phyloP scores from a whole-genome alignment of 140 eudicot genomes.

The Cichorium intybus region DNA sequence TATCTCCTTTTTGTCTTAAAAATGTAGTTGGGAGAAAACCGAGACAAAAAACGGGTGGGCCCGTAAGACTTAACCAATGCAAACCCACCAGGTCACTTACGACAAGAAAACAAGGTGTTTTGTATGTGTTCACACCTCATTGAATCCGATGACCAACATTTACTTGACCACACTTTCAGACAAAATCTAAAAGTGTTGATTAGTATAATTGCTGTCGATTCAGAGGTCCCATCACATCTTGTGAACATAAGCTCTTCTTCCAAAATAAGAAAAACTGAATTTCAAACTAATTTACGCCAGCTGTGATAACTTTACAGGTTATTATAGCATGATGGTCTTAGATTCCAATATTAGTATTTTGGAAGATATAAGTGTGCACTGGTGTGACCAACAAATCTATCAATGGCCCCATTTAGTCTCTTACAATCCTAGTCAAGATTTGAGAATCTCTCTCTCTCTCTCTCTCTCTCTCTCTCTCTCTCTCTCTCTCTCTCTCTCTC shows the following conservation, averaged over 20 bases:
- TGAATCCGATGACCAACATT: not conserved
- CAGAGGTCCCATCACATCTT: not conserved
- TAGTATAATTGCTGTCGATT: not conserved
- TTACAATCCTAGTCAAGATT: conserved; percentile 2
- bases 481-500: not conserved
- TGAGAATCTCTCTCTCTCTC: not conserved
- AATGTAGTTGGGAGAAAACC: not conserved
- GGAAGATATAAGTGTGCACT: not conserved
- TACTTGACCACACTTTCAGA: not conserved
- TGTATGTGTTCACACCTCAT: conserved; percentile 17
- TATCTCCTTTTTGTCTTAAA: not conserved
- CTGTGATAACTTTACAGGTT: not conserved
- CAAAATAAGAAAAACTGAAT: not conserved
- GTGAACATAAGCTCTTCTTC: not conserved
- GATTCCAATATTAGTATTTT: not conserved
- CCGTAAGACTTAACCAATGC: not conserved
- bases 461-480: not conserved
- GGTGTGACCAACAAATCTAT: conserved; percentile 3
- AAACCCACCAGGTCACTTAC: conserved; percentile 7
- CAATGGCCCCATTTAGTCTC: conserved; percentile 13
- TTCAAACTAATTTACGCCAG: not conserved
- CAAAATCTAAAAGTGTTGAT: not conserved
- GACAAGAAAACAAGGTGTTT: not conserved
- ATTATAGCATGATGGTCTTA: not conserved
- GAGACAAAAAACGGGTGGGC: not conserved